Evolutionary conservation across 495 filamentous ascomycete species (phyloP), one percentile per base, ranked within the genome.

Genomic region (Astrothelium macrocarpum): DNA sequence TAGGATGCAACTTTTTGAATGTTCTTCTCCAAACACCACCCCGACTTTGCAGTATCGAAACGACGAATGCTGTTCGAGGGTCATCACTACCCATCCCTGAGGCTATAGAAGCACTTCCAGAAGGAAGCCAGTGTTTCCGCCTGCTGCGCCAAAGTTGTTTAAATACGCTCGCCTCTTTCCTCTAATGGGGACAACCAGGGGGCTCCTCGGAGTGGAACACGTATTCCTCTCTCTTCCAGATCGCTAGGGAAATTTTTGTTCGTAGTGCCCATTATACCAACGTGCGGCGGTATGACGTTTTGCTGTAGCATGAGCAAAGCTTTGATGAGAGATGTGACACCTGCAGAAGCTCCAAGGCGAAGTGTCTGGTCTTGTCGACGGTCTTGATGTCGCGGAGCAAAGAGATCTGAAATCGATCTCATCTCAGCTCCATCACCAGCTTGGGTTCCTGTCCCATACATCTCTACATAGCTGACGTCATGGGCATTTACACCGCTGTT

Each of bases 131-230:
- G 78, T 82, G 62, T 82, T 84, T 39, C 83, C 78, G 64, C 80
- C 79, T 14, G 84, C 81, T 5, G 84, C 80, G 31, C 82, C 82
- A 73, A 88, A 88, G 73, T 90, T 90, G 67, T 84, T 86, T 32
- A 91, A 67, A 64, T 88, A 82, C 16, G 83, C 80, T 7, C 79
- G 71, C 20, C 87, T 77, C 66, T 59, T 64, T 56, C n/a, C 53
- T 14, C 31, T 59, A 39, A 7, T 39, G 36, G 7, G 7, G 36
- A 16, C 36, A 39, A 16, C 43, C 43, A 49, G 3, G 43, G 7
- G 43, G 43, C 23, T n/a, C 3, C 9, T 20, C 76, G 2, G 73
- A 77, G 9, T 14, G 32, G 5, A 12, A 82, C 77, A 32, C 68
- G 62, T 11, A 79, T 66, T 43, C 72, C 72, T 18, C 72, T 61